Percentiles rank a stretch among this genome's conserved stretches.
Conservation (phyloP, 1,139 yeast species). For the Candida glucosophila region DNA sequence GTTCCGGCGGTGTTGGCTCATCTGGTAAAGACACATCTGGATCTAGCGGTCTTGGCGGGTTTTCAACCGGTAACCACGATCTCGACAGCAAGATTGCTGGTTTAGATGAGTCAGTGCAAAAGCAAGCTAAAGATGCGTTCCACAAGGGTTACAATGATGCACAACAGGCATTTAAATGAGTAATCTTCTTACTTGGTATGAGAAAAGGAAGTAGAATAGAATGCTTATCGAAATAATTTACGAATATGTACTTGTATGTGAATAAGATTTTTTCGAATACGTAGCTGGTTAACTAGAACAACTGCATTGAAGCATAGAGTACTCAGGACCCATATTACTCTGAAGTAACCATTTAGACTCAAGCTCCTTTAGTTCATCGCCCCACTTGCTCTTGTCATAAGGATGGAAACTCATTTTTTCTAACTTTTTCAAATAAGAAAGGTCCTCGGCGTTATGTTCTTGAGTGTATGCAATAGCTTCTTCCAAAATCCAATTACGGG, state of each 20-base stretch:
- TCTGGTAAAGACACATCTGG: conserved; percentile 4
- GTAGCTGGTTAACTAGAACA: conserved; percentile 44
- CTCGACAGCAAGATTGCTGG: conserved; percentile 25
- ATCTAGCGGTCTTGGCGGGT: conserved; percentile 8
- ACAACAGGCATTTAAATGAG: conserved; percentile 19
- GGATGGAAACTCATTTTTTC: conserved; percentile 60
- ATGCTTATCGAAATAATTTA: no score
- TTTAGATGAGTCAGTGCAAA: conserved; percentile 25
- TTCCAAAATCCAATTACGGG: conserved; percentile 80
- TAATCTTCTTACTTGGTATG: no score
- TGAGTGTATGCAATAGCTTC: conserved; percentile 58
- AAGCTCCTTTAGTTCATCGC: conserved; percentile 46
- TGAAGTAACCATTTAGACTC: conserved; percentile 48
- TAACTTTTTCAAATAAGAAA: conserved; percentile 40
- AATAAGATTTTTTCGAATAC: not conserved
- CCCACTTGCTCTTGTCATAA: conserved; percentile 54
- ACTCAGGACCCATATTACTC: conserved; percentile 35
- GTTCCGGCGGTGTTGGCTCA: conserved; percentile 1
- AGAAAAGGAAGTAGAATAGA: conserved; percentile 1
- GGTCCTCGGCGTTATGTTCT: conserved; percentile 25
- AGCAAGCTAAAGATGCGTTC: conserved; percentile 32
- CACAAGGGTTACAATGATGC: conserved; percentile 31
- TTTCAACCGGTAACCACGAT: conserved; percentile 26
- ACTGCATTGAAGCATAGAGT: conserved; percentile 55
- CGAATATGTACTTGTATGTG: not conserved